Percentiles rank a stretch among this genome's conserved stretches.
Conservation (phyloP, 116 monocot genomes). For the Cymodocea nodosa region DNA sequence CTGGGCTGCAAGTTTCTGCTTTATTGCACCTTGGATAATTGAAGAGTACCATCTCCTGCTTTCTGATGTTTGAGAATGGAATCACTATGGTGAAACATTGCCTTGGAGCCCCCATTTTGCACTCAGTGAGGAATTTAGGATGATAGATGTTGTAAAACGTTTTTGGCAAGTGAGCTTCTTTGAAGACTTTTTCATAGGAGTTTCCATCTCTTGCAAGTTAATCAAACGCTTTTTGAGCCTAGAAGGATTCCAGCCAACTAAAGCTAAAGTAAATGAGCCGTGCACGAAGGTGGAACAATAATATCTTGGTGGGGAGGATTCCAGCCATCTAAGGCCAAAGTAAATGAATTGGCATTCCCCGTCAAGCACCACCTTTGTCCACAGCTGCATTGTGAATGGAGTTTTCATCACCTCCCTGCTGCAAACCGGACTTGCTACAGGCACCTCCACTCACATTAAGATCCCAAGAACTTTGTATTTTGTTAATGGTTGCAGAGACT, state of each 20-base stretch:
- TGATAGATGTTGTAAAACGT: conserved; percentile 22
- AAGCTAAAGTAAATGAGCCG: conserved; percentile 21
- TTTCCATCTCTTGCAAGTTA: conserved; percentile 45
- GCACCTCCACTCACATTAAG: too few species aligned
- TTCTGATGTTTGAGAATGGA: conserved; percentile 70
- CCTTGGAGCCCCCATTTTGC: conserved; percentile 83
- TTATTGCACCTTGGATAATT: conserved; percentile 84
- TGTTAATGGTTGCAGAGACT: too few species aligned
- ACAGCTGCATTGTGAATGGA: too few species aligned
- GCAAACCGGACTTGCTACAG: too few species aligned
- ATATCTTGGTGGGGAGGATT: too few species aligned
- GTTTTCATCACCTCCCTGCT: too few species aligned
- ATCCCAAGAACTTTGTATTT: too few species aligned
- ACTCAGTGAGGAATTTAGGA: conserved; percentile 34
- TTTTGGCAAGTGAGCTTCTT: conserved; percentile 31
- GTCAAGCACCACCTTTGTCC: too few species aligned
- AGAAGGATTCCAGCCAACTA: conserved; percentile 61
- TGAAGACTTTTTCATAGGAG: conserved; percentile 70
- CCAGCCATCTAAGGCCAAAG: too few species aligned
- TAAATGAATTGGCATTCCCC: too few species aligned
- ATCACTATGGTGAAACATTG: conserved; percentile 79
- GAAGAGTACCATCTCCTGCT: conserved; percentile 82
- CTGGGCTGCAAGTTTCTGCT: conserved; percentile 61
- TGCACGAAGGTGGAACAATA: too few species aligned
- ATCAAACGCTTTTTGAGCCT: conserved; percentile 60